A percentile compares a stretch with the other conserved stretches of the same genome.
Evolutionary conservation across 768 basidiomycete genomes (phyloP).

Genomic region (Boletus tomentosulus): DNA sequence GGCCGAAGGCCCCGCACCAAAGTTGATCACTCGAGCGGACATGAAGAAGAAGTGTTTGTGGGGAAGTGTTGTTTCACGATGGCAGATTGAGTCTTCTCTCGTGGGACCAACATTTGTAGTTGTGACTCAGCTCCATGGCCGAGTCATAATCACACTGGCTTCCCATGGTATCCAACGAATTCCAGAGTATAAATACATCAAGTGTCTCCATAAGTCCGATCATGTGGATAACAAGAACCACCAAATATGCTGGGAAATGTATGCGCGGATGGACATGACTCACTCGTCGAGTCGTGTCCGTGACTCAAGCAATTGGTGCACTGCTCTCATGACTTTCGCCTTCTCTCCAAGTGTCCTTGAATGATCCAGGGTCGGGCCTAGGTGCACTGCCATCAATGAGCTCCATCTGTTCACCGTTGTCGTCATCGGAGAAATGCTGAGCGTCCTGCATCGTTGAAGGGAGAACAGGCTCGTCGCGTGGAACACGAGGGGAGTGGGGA

Average conservation of each 20-base stretch:
- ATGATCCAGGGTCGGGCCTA: conserved; percentile 4
- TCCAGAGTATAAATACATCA: neutral
- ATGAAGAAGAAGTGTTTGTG: conserved; percentile 11
- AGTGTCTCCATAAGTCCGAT: neutral
- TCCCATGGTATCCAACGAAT: neutral
- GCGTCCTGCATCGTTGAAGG: conserved; percentile 33
- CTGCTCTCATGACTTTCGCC: conserved; percentile 25
- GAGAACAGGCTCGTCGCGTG: conserved; percentile 39
- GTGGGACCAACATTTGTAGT: neutral
- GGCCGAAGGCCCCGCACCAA: conserved; percentile 92
- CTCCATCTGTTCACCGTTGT: conserved; percentile 25
- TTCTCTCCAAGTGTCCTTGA: conserved; percentile 29
- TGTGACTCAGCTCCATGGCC: neutral
- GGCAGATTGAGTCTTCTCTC: neutral
- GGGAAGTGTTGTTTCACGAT: neutral
- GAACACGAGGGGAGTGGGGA: conserved; percentile 69
- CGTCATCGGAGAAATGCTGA: conserved; percentile 12
- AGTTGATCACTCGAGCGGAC: conserved; percentile 66
- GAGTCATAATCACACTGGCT: neutral
- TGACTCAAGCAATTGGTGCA: conserved; percentile 11
- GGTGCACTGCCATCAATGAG: conserved; percentile 17
- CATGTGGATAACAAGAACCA: neutral
- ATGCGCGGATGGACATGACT: neutral
- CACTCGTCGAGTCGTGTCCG: neutral
- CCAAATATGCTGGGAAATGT: neutral